These are phyloP conservation scores for Skeletonema tropicum DNA, from an alignment of 108 stramenopile genomes.

Conservation along the genomic window DNA sequence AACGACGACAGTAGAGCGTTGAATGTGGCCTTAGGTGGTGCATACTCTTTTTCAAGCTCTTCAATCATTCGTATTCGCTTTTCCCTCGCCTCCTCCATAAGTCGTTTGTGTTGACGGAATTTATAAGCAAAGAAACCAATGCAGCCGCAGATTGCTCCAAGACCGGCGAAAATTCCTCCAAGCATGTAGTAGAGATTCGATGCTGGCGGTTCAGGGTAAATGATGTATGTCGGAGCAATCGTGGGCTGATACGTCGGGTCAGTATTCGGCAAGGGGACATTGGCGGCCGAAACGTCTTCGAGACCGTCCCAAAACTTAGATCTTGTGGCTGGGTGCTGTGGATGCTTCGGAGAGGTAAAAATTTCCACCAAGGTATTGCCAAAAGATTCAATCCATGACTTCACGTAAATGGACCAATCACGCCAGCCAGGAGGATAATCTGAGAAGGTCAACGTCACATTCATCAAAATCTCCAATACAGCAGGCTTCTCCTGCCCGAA, in stretches of 20 bases:
- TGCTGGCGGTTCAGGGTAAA: conserved; percentile 29
- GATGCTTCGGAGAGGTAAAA: conserved; percentile 45
- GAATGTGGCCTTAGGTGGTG: conserved; percentile 3
- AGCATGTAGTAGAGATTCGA: not conserved
- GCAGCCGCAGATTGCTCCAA: conserved; percentile 7
- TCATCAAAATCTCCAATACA: conserved; percentile 40
- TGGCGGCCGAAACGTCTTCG: conserved; percentile 30
- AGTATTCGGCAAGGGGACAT: conserved; percentile 31
- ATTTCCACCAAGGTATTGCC: conserved; percentile 48
- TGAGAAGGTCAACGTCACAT: conserved; percentile 30
- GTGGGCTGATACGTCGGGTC: conserved; percentile 22
- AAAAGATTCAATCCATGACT: conserved; percentile 50
- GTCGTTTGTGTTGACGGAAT: conserved; percentile 1
- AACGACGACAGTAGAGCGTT: not conserved
- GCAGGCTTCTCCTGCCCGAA: conserved; percentile 12
- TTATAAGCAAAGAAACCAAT: conserved; percentile 8
- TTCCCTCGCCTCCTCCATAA: conserved; percentile 8
- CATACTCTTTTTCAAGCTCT: conserved; percentile 3
- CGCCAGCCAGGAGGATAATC: conserved; percentile 39
- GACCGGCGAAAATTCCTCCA: not conserved
- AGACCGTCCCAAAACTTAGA: conserved; percentile 49
- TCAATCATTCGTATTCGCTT: conserved; percentile 1
- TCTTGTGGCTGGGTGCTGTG: conserved; percentile 44
- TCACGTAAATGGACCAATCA: conserved; percentile 49
- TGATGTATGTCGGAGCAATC: conserved; percentile 32